Evolutionary conservation across 768 basidiomycete species (phyloP).

Genomic region (Termitomyces sp.): DNA sequence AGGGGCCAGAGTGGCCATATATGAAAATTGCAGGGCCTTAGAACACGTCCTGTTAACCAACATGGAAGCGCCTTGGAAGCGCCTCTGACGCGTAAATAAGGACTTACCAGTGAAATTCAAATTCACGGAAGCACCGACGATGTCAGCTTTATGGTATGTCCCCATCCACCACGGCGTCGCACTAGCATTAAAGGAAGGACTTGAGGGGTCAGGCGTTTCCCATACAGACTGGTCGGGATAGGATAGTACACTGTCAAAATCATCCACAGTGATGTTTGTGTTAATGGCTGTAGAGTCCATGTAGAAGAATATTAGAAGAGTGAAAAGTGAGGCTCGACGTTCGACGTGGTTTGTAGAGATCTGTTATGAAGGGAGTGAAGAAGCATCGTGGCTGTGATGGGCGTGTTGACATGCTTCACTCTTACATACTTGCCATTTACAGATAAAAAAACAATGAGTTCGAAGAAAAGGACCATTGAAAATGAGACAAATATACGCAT

Average conservation of each 20-base stretch:
- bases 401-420: too few species aligned
- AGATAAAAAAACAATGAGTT: too few species aligned
- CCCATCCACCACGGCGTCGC: constrained; percentile 40
- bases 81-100: not conserved
- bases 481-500: too few species aligned
- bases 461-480: too few species aligned
- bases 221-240: constrained; percentile 40
- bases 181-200: constrained; percentile 31
- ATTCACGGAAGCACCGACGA: constrained; percentile 31
- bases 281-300: constrained; percentile 47
- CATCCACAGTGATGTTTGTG: constrained; percentile 44
- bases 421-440: too few species aligned
- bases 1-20: constrained; percentile 41
- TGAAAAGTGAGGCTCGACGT: not conserved
- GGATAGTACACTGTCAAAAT: constrained; percentile 44
- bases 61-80: not conserved
- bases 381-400: not conserved
- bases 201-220: constrained; percentile 48
- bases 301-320: not conserved
- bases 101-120: constrained; percentile 44
- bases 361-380: not conserved
- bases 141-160: constrained; percentile 42
- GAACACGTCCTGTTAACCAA: not conserved
- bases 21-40: constrained; percentile 43
- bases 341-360: not conserved